Percentiles rank a stretch among this genome's conserved stretches.
phyloP scores from a whole-genome alignment of 2,329 filamentous ascomycete species.

The Cordyceps militaris region DNA sequence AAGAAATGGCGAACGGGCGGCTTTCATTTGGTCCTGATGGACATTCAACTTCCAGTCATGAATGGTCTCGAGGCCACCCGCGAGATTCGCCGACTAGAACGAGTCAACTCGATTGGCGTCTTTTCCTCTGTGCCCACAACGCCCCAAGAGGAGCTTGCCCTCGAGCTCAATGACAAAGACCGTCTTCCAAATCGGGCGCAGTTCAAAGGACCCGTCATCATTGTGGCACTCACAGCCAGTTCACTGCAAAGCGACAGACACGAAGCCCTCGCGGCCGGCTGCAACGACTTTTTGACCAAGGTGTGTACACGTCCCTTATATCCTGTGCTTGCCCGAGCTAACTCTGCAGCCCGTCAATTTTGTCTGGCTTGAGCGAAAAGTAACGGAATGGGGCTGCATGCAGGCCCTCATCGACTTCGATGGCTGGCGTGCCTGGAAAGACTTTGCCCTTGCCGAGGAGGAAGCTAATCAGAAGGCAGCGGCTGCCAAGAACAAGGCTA shows the following conservation, averaged over 20 bases:
- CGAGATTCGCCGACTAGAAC: slow-evolving; percentile 84
- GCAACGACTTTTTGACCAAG: slow-evolving; percentile 98
- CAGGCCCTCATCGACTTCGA: slow-evolving; percentile 98
- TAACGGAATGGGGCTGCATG: slow-evolving; percentile 99
- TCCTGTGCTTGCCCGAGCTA: background rate
- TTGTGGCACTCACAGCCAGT: slow-evolving; percentile 91
- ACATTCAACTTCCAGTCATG: slow-evolving; percentile 96
- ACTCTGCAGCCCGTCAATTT: slow-evolving; percentile 81
- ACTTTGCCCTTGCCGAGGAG: slow-evolving; percentile 52
- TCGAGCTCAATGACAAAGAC: slow-evolving; percentile 56
- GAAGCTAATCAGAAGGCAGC: slow-evolving; percentile 36
- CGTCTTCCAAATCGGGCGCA: slow-evolving; percentile 56
- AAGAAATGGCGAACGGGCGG: slow-evolving; percentile 88
- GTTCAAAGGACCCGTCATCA: slow-evolving; percentile 98
- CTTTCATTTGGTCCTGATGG: slow-evolving; percentile 96
- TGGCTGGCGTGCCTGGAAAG: slow-evolving; percentile 96
- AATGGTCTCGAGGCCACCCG: slow-evolving; percentile 90
- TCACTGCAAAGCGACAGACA: slow-evolving; percentile 92
- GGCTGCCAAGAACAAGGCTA: slow-evolving; percentile 33
- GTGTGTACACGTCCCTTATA: slow-evolving; percentile 42
- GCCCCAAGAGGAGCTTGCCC: slow-evolving; percentile 36
- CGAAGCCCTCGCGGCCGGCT: slow-evolving; percentile 88
- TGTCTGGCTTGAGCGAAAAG: slow-evolving; percentile 93
- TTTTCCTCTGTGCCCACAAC: slow-evolving; percentile 65
- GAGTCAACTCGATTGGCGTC: slow-evolving; percentile 86